Evolutionary conservation across 768 basidiomycete species (phyloP), one percentile per base, ranked within the genome.

Genomic region (Suillus subluteus): DNA sequence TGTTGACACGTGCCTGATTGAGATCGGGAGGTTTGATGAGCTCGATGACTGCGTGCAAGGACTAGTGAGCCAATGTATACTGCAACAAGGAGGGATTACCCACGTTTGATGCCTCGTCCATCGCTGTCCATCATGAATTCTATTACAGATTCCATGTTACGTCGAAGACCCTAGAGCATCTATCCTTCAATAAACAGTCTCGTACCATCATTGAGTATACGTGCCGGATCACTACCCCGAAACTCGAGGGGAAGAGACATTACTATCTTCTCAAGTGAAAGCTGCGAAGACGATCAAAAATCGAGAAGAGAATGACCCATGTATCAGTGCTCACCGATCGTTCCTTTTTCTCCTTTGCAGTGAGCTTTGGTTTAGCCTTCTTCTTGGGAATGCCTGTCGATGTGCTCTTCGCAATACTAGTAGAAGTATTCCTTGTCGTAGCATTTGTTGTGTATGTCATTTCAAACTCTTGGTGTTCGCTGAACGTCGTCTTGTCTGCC

Each of bases 1-100:
- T 96, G 77, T 98, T 97, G 50, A 95, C 96, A 52, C 92, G 85
- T 9, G 95, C 91, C 80, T 97, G 95, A 62, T 90, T 93, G 44
- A 97, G 84, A 68, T 95, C 92, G 0, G 94, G 93, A 2, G 88
- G 88, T 50, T 82, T 84, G 70, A 96, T 85, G 64, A 96, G 83
- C 65, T 94, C 92, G 38, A 85, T 78, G 30, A 96, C 95, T 97
- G 71, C 4, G 11, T 23, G 21, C n/a, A 37, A 40, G 38, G 18
- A 38, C 72, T 1, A 72, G 44, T 35, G 43, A 37, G 46, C 0
- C n/a, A 38, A 8, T 8, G 16, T 4, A 9, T 56, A 55, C 32
- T 16, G 2, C 38, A 48, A 16, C 21, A 6, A 11, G 50, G 12
- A 26, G 15, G 62, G 83, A 63, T 71, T 90, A 76, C 76, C 26